Conservation (phyloP, 1,139 yeast species). For the Geotrichum histeridarum region DNA sequence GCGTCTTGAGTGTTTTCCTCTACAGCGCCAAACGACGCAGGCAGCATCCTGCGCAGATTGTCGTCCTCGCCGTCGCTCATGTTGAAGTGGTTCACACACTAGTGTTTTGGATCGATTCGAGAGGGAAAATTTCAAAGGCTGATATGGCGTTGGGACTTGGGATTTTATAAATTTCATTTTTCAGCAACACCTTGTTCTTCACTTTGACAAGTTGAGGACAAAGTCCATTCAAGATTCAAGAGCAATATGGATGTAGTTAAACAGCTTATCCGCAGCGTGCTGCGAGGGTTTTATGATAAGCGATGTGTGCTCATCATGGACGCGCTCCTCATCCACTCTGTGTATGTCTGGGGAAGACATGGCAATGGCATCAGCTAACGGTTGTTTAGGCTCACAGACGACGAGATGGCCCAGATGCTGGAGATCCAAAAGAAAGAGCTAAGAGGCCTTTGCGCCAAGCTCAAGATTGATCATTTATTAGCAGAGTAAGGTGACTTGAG, state of each 20-base stretch:
- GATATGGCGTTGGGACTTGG: neutral
- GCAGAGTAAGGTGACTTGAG: conserved; percentile 25
- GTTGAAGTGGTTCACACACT: neutral
- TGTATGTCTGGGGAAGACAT: conserved; percentile 31
- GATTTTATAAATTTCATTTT: neutral
- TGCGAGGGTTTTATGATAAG: conserved; percentile 80
- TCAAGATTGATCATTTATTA: conserved; percentile 72
- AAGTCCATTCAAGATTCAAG: too few relatives aligned
- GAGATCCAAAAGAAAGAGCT: conserved; percentile 85
- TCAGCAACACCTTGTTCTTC: neutral
- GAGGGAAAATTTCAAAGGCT: neutral
- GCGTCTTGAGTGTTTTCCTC: conserved; percentile 7
- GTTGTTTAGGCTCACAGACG: conserved; percentile 60
- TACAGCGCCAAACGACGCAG: conserved; percentile 16
- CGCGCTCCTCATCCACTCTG: conserved; percentile 85
- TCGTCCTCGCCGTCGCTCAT: conserved; percentile 7
- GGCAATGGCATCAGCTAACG: neutral
- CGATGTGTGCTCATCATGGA: conserved; percentile 82
- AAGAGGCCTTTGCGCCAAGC: conserved; percentile 70
- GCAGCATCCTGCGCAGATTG: conserved; percentile 5
- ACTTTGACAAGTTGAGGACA: neutral
- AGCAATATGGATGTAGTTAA: conserved; percentile 38
- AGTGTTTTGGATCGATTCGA: neutral
- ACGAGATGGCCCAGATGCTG: conserved; percentile 73
- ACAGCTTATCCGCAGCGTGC: conserved; percentile 51